Conservation (phyloP, 2,329 filamentous ascomycete genomes). For the Raffaelea deltoideospora region DNA sequence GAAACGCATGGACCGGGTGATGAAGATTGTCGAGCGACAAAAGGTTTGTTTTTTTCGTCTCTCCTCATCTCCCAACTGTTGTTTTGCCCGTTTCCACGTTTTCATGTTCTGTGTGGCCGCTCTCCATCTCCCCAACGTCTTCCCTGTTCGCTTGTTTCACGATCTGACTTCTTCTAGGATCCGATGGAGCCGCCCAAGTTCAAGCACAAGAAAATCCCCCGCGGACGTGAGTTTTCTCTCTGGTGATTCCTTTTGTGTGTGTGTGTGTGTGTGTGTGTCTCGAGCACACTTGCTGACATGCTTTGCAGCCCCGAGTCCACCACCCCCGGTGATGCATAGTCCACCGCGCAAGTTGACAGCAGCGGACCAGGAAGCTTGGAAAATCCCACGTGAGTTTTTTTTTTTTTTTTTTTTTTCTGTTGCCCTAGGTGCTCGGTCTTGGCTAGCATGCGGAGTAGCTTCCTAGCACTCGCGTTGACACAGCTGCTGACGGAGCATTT, state of each 20-base stretch:
- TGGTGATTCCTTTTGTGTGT: not conserved
- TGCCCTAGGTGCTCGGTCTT: no score
- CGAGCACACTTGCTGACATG: no score
- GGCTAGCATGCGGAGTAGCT: no score
- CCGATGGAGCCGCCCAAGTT: constrained; percentile 97
- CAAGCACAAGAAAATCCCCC: constrained; percentile 96
- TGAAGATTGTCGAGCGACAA: constrained; percentile 95
- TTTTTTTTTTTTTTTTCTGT: not conserved
- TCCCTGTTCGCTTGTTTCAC: not conserved
- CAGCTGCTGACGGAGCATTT: no score
- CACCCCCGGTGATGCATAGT: constrained; percentile 87
- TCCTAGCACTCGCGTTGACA: no score
- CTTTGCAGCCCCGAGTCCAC: constrained; percentile 56
- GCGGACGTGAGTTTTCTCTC: constrained; percentile 19
- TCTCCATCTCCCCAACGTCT: no score
- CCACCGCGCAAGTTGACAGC: constrained; percentile 90
- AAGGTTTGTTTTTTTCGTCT: constrained; percentile 21
- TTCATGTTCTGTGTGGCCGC: not conserved
- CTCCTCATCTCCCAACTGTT: no score
- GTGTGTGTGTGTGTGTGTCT: not conserved
- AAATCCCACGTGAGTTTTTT: constrained; percentile 39
- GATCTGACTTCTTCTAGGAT: constrained; percentile 28
- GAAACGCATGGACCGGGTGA: constrained; percentile 85
- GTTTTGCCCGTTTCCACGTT: no score
- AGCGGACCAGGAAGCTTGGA: constrained; percentile 95